Conservation (phyloP, 2,329 filamentous ascomycete species). For the Lojkania enalia region DNA sequence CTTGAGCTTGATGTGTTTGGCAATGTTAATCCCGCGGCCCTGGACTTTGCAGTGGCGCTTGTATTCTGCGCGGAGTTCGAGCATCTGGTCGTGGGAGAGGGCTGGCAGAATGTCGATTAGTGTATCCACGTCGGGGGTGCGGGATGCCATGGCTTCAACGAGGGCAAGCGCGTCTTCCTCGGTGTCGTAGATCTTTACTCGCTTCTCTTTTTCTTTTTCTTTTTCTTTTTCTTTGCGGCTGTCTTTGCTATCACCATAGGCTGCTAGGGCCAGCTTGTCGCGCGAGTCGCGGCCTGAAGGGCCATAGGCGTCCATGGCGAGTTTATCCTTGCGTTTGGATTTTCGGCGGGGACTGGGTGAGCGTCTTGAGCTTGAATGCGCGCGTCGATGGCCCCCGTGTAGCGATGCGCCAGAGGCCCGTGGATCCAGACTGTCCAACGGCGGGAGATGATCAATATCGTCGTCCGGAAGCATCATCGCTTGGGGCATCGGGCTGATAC, state of each 20-base stretch:
- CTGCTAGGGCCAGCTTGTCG: conserved; percentile 2
- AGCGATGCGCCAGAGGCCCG: conserved; percentile 32
- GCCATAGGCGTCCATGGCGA: conserved; percentile 37
- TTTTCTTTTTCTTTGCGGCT: conserved; percentile 1
- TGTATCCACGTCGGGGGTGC: conserved; percentile 65
- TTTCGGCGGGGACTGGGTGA: conserved; percentile 33
- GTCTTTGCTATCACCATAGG: conserved; percentile 2
- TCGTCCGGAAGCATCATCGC: conserved; percentile 63
- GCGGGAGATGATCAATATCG: conserved; percentile 53
- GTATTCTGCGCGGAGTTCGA: conserved; percentile 85
- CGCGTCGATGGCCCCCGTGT: conserved; percentile 30
- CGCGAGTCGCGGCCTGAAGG: neutral
- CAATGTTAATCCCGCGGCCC: conserved; percentile 79
- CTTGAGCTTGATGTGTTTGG: conserved; percentile 84
- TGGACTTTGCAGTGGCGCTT: conserved; percentile 86
- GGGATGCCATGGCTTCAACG: conserved; percentile 71
- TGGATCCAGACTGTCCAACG: conserved; percentile 38
- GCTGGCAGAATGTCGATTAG: conserved; percentile 83
- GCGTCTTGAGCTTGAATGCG: conserved; percentile 37
- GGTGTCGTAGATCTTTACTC: conserved; percentile 79
- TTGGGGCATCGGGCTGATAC: conserved; percentile 91
- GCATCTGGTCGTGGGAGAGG: conserved; percentile 83
- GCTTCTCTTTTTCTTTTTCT: conserved; percentile 47
- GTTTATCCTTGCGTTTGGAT: conserved; percentile 34
- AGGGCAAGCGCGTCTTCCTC: conserved; percentile 76